Conservation (phyloP, 495 filamentous ascomycete genomes). For the Hyaloscypha variabilis region DNA sequence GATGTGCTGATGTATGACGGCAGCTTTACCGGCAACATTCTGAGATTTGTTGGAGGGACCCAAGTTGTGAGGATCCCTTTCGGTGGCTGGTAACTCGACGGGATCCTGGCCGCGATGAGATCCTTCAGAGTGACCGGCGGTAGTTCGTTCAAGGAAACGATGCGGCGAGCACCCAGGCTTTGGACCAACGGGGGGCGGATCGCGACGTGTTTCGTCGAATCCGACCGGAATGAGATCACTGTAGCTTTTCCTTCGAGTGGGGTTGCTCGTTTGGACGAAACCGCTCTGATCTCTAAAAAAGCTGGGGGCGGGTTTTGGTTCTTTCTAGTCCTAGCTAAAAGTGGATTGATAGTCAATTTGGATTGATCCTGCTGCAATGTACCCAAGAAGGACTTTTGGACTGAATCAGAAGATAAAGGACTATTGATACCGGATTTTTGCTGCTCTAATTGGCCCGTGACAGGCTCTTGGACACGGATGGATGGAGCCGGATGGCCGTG, state of each 20-base stretch:
- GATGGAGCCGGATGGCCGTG: no score
- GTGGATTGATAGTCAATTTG: not conserved
- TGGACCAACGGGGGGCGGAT: constrained; percentile 29
- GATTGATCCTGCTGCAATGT: not conserved
- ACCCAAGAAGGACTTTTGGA: not conserved
- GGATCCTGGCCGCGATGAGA: constrained; percentile 27
- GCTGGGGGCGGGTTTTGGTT: not conserved
- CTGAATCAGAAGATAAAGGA: constrained; percentile 17
- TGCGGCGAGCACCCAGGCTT: constrained; percentile 23
- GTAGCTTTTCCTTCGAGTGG: constrained; percentile 25
- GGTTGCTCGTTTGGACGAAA: not conserved
- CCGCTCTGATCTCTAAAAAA: constrained; percentile 24
- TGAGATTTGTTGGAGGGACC: constrained; percentile 18
- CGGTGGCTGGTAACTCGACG: constrained; percentile 21
- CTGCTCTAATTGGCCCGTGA: no score
- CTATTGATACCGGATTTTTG: no score
- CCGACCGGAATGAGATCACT: constrained; percentile 40
- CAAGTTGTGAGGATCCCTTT: constrained; percentile 14
- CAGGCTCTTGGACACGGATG: no score
- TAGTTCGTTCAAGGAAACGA: constrained; percentile 27
- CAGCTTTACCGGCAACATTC: constrained; percentile 16
- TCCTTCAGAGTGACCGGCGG: constrained; percentile 31
- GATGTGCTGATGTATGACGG: constrained; percentile 49
- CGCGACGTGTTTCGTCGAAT: constrained; percentile 31
- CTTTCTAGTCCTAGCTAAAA: not conserved